Percentiles rank a stretch among this genome's conserved stretches.
phyloP scores from a whole-genome alignment of 305 asterid species.

The Fraxinus paxiana region DNA sequence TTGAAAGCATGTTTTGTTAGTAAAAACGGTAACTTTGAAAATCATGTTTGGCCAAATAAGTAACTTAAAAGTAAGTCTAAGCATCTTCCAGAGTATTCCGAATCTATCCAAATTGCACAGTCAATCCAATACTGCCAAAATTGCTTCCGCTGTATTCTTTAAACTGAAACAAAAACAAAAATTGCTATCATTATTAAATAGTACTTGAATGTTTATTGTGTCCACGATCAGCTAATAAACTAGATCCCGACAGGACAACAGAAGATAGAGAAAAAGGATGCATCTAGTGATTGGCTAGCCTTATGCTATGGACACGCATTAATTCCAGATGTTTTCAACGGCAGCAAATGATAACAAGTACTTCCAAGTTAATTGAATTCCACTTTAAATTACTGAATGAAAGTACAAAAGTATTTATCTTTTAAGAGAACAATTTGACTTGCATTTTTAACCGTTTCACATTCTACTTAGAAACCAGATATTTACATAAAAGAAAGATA shows the following conservation, averaged over 20 bases:
- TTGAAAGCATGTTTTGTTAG: neutral
- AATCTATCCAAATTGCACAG: neutral
- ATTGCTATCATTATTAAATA: neutral
- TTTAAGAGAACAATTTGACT: neutral
- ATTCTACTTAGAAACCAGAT: neutral
- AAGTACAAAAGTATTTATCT: constrained; percentile 12
- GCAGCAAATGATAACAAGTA: neutral
- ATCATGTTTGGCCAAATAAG: neutral
- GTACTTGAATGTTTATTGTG: neutral
- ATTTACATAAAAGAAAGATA: constrained; percentile 17
- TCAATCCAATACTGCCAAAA: neutral
- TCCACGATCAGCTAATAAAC: neutral
- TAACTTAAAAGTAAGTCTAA: neutral
- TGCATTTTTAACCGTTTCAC: constrained; percentile 4
- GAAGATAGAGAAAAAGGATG: neutral
- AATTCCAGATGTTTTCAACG: neutral
- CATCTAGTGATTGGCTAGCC: neutral
- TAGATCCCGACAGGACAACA: neutral
- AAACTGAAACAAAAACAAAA: neutral
- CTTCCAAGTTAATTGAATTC: neutral
- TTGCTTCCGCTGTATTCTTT: neutral
- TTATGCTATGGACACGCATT: neutral
- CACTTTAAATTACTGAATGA: neutral
- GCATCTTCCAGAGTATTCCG: neutral
- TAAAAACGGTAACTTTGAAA: neutral